Conservation (phyloP, 495 filamentous ascomycete species). For the Lophium mytilinum region DNA sequence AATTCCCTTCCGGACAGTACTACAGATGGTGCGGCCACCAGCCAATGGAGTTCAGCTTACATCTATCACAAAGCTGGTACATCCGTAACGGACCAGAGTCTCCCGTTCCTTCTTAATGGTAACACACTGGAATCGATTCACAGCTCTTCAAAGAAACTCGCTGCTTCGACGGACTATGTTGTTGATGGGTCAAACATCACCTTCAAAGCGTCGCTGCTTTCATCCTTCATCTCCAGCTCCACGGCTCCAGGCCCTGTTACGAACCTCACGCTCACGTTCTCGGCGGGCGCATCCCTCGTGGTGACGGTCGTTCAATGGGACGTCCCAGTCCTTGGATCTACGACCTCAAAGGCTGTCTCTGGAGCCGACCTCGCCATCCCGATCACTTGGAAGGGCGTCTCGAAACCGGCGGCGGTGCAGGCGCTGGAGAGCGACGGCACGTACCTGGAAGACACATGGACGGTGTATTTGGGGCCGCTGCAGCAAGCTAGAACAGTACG, state of each 20-base stretch:
- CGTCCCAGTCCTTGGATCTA: constrained; percentile 37
- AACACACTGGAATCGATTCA: constrained; percentile 44
- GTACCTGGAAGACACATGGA: constrained; percentile 52
- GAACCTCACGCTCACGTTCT: constrained; percentile 47
- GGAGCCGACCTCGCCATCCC: constrained; percentile 44
- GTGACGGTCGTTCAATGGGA: constrained; percentile 47
- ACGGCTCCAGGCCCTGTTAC: constrained; percentile 39
- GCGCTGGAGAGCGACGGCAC: constrained; percentile 42
- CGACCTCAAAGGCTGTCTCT: constrained; percentile 35
- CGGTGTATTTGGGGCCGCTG: constrained; percentile 45
- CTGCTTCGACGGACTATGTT: constrained; percentile 41
- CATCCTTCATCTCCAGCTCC: constrained; percentile 34
- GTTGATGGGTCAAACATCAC: constrained; percentile 40
- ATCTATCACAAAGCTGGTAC: constrained; percentile 48
- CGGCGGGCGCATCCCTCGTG: constrained; percentile 38
- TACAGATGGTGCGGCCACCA: constrained; percentile 37
- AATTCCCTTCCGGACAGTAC: constrained; percentile 51
- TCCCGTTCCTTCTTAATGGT: constrained; percentile 47
- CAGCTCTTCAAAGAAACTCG: constrained; percentile 29
- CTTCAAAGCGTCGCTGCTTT: constrained; percentile 42
- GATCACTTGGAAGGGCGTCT: constrained; percentile 44
- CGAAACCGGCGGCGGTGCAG: constrained; percentile 44
- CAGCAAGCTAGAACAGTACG: constrained; percentile 43
- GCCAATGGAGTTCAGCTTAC: constrained; percentile 45
- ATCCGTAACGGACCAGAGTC: constrained; percentile 34